Percentiles rank a stretch among this genome's conserved stretches.
These are phyloP conservation scores for Venturia effusa DNA, from an alignment of 2,329 filamentous ascomycete genomes.

Conservation along the genomic window DNA sequence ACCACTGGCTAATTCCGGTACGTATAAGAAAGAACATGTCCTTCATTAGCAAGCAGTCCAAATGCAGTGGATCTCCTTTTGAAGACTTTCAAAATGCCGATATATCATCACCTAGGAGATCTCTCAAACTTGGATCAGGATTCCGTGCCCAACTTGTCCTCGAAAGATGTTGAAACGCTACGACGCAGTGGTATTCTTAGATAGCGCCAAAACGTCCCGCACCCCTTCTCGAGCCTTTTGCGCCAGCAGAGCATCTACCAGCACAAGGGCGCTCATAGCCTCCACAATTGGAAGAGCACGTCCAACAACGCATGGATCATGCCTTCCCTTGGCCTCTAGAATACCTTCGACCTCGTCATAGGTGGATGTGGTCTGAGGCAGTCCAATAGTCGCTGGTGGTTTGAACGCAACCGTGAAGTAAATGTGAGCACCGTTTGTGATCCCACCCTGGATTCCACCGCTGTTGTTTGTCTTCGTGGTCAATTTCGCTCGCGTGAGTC, in stretches of 20 bases:
- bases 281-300: constrained; percentile 82
- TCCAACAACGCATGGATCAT: constrained; percentile 88
- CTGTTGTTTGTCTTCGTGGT: constrained; percentile 91
- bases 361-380: constrained; percentile 71
- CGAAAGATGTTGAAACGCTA: neutral
- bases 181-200: neutral
- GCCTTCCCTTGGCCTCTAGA: constrained; percentile 82
- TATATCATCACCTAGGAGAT: neutral
- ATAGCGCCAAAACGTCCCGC: neutral
- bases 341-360: constrained; percentile 68
- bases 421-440: constrained; percentile 84
- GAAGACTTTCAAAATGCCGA: neutral
- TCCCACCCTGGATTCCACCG: constrained; percentile 89
- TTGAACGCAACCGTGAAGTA: constrained; percentile 96
- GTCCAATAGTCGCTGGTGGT: constrained; percentile 83
- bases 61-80: neutral
- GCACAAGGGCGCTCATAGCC: constrained; percentile 76
- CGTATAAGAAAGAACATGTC: neutral
- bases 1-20: no score
- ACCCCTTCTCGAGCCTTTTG: constrained; percentile 52
- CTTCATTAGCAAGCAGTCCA: neutral
- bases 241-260: constrained; percentile 78
- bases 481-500: constrained; percentile 46
- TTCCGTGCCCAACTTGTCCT: no score
- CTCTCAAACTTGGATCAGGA: no score